A percentile compares a stretch with the other conserved stretches of the same genome.
phyloP scores from a whole-genome alignment of 768 basidiomycete species.

The Strobilomyces echinocephalus region DNA sequence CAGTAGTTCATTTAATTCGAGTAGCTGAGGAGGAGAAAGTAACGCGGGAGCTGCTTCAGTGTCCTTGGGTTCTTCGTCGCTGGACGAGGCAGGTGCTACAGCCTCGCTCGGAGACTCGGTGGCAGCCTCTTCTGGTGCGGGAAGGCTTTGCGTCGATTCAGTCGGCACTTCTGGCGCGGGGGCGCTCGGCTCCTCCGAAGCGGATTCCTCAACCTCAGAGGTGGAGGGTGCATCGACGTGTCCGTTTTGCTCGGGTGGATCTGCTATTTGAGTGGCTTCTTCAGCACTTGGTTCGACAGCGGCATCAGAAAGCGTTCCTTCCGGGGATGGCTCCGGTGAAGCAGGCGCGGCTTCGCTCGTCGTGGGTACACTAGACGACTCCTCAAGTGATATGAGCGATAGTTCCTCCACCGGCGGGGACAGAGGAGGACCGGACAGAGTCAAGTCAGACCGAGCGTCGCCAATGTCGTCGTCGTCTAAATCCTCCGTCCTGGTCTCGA shows the following conservation, averaged over 20 bases:
- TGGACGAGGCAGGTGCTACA: background rate
- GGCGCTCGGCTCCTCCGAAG: constrained; percentile 6
- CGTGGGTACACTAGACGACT: constrained; percentile 1
- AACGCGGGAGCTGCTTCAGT: constrained; percentile 9
- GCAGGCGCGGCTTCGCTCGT: background rate
- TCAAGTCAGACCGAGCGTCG: constrained; percentile 21
- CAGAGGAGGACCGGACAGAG: constrained; percentile 12
- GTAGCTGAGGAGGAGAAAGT: constrained; percentile 3
- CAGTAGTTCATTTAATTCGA: constrained; percentile 29
- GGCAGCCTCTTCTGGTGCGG: constrained; percentile 1
- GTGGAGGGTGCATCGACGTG: background rate
- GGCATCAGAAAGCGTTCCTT: constrained; percentile 1
- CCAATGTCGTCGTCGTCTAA: constrained; percentile 22
- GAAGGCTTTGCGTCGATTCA: constrained; percentile 3
- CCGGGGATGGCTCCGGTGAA: background rate
- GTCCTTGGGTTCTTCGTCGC: background rate
- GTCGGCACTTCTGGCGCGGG: constrained; percentile 1
- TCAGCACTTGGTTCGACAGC: constrained; percentile 9
- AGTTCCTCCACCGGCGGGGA: constrained; percentile 29
- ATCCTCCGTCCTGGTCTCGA: constrained; percentile 15
- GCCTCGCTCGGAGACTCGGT: constrained; percentile 7
- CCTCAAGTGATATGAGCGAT: constrained; percentile 25
- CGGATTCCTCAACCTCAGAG: constrained; percentile 3
- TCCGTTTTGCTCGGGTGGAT: background rate
- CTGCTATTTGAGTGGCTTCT: constrained; percentile 1